Evolutionary conservation across 2,329 filamentous ascomycete species (phyloP).

Genomic region (Fusarium metavorans): DNA sequence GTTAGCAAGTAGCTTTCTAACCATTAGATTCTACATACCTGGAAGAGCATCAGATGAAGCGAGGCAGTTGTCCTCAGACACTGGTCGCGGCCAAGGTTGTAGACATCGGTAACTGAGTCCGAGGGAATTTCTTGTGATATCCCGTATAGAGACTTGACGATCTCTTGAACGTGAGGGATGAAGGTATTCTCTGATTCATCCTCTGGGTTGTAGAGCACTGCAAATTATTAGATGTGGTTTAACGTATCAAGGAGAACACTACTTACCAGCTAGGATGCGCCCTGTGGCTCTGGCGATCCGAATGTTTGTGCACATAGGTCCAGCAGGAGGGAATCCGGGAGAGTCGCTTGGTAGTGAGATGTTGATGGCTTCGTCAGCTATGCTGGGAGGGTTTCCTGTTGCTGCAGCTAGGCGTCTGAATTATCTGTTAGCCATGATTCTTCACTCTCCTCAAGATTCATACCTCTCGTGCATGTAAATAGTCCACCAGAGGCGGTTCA

Average conservation of each 20-base stretch:
- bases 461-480: conserved; percentile 49
- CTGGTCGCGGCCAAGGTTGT: conserved; percentile 42
- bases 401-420: conserved; percentile 40
- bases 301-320: conserved; percentile 46
- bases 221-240: background rate
- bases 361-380: conserved; percentile 42
- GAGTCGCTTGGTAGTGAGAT: conserved; percentile 43
- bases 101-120: conserved; percentile 39
- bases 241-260: fast-evolving
- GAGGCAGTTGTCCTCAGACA: conserved; percentile 48
- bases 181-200: conserved; percentile 47
- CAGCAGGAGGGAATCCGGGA: conserved; percentile 45
- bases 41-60: conserved; percentile 49
- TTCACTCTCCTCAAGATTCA: fast-evolving
- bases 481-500: conserved; percentile 47
- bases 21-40: conserved; percentile 25
- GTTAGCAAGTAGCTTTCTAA: background rate
- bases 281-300: conserved; percentile 42
- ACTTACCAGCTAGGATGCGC: conserved; percentile 42
- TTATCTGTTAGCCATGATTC: background rate
- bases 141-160: conserved; percentile 44
- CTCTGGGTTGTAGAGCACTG: conserved; percentile 48
- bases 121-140: conserved; percentile 44
- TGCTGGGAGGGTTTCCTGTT: conserved; percentile 43
- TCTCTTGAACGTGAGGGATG: conserved; percentile 48